Base-by-base conservation (phyloP, 2,329 filamentous ascomycete species). In the Alternaria arborescens region DNA sequence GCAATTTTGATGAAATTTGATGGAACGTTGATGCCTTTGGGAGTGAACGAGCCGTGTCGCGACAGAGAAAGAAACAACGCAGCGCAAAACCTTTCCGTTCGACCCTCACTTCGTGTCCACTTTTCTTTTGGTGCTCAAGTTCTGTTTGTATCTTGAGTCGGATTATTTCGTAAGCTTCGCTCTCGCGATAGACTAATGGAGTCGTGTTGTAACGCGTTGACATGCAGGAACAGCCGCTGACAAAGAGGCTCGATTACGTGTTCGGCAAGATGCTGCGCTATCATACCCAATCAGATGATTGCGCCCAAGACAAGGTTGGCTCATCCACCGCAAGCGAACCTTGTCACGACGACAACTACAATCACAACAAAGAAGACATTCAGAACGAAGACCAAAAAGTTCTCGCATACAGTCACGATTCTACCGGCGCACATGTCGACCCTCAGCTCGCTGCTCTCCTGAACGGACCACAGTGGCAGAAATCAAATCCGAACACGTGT, bases 221-320 rank as follows among this genome's bases (percentile, higher is more conserved):
- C 44, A 50, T 32, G 47, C 46, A 52, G 54, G 48, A 44, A 57
- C 40, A 40, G 40, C 50, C 54, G 55, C 55, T 64, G 61, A 70
- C 65, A 67, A 66, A 65, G 60, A 62, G 59, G 51, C 61, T 67
- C 62, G 63, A 55, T 51, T 70, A 74, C 72, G 71, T 74, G 73
- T 51, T 68, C 68, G 67, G 64, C 68, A 71, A 63, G 22, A 70
- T 66, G 56, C 54, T 65, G 60, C 66, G 60, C 58, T 42, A 51
- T 50, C 20, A 26, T 50, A 60, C 57, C 70, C 70, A 72, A 72
- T 71, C 67, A 72, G 62, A 66, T 22, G 47, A 60, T 30, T 52
- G 28, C 34, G 24, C 43, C 54, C 10, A 66, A 63, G 62, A 66
- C 54, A 59, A 68, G 60, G 55, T 22, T 58, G 36, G 51, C 54